Base-by-base conservation (phyloP, 352 stramenopile species). In the Phytophthora hybrid region DNA sequence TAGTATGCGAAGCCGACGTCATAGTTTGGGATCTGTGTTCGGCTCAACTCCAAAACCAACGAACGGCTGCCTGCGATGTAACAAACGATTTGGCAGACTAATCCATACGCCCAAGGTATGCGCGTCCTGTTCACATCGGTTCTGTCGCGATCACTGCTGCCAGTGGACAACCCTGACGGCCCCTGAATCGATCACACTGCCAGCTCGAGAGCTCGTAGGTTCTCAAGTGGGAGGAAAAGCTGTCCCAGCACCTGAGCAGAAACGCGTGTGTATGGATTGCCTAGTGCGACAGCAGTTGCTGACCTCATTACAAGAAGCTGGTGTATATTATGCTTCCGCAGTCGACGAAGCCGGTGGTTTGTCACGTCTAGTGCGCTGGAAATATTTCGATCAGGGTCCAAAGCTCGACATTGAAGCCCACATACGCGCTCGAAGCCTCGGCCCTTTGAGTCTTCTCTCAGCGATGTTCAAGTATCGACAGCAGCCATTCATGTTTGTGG, bases 381-480 rank as follows among this genome's bases (percentile, higher is more conserved):
- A 79, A 57, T 88, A 78, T 74, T 91, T 91, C 63, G 68, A 82
- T 63, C 81, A 89, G 31, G 34, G 78, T 11, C 79, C 83, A 0
- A 89, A 89, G 56, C 37, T 67, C 16, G 69, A 90, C 11, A 68
- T 92, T 39, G 76, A 76, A 39, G 34, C 52, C 4, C 76, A 89
- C 31, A 66, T 92, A 37, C 74, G 83, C 26, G 74, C 70, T 64
- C 73, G 73, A 37, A 75, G 70, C 8, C 69, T 91, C 32, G 85
- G 85, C 0, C 80, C 80, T 2, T 67, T 90, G 44, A 88, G 76
- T 61, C 61, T 92, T 39, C 74, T 92, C 14, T 82, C 83, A 0
- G 83, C 82, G 32, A 85, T 92, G 78, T 90, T 82, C 66, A 88
- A 87, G 71, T 92, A 91, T 68, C 69, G 63, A n/a, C 78, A 90